Evolutionary conservation across 1,284 basidiomycete species (phyloP), one percentile per base, ranked within the genome.

Genomic region (Austroboletus niveus): DNA sequence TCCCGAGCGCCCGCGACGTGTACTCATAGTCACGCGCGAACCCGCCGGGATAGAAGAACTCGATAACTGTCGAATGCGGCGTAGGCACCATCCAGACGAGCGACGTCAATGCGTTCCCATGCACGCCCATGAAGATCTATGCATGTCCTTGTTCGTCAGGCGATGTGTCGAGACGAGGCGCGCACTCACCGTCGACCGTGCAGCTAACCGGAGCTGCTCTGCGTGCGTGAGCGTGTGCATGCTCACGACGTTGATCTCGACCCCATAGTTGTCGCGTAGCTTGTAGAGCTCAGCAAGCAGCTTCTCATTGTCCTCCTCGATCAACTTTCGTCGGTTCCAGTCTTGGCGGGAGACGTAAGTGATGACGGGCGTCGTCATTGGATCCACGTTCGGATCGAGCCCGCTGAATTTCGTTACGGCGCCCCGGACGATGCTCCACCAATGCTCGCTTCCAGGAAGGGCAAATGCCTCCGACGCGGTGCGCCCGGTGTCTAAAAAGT

Each of bases 1-100:
- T 92, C 8, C 89, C 90, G 3, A 95, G 73, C 0, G 89, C 85
- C 22, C 87, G 80, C 0, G 91, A 77, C 1, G 88, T 89, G 56
- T 81, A 90, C 65, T 92, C 88, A 60, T 94, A 95, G 68, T 94
- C 92, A 59, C 83, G 81, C 8, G 92, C 89, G 65, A 93, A 94
- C 3, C 92, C 92, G 29, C 78, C 77, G 3, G 92, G 90, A 68
- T 75, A 92, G 72, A 94, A 93, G 69, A 94, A 92, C 64, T 95
- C 92, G 71, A 94, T 92, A 42, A 93, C 88, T 0, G 89, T 91
- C 20, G 86, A 77, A 15, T 83, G 75, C 10, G 81, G 81, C 1
- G 78, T 79, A 1, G 89, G 88, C 29, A 85, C 82, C 90, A 94
- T 92, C 91, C 90, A 94, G 6, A 94, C 65, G 2, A 92, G 73